Conservation (phyloP, 2,329 filamentous ascomycete species). For the Alternaria sp. region DNA sequence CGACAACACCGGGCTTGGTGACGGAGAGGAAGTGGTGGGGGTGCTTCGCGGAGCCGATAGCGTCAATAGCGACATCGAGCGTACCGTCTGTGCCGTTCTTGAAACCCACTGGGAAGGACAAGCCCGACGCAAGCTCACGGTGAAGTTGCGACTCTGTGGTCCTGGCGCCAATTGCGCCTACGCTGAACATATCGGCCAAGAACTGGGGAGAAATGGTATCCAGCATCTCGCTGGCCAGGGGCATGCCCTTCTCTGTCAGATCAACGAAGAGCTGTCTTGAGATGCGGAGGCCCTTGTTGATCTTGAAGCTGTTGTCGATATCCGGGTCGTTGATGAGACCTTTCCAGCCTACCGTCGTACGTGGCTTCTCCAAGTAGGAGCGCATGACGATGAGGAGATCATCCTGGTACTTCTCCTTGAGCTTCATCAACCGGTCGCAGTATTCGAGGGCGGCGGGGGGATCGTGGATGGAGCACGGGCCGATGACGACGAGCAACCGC, state of each 20-base stretch:
- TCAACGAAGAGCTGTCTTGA: constrained; percentile 92
- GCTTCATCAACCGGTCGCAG: constrained; percentile 79
- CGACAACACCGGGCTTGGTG: constrained; percentile 93
- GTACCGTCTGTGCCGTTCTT: constrained; percentile 98
- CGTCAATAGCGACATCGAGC: constrained; percentile 88
- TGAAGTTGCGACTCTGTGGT: constrained; percentile 97
- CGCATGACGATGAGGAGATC: constrained; percentile 97
- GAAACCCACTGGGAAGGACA: constrained; percentile 98
- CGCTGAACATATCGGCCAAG: constrained; percentile 86
- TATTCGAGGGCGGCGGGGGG: constrained; percentile 89
- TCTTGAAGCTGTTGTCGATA: constrained; percentile 97
- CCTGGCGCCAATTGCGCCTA: constrained; percentile 92
- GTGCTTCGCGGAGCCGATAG: constrained; percentile 89
- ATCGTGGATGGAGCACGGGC: constrained; percentile 97
- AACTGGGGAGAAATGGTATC: constrained; percentile 99
- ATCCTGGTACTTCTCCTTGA: constrained; percentile 87
- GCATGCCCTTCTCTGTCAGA: constrained; percentile 90
- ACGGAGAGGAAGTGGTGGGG: constrained; percentile 97
- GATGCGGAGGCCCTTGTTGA: constrained; percentile 92
- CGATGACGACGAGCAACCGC: constrained; percentile 79
- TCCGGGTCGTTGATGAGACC: constrained; percentile 98
- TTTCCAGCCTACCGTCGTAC: constrained; percentile 98
- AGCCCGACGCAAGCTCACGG: constrained; percentile 88
- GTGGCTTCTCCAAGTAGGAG: constrained; percentile 96
- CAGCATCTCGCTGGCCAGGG: constrained; percentile 95